Base-by-base conservation (phyloP, 331 rosid genomes). In the Spiraea crenata region DNA sequence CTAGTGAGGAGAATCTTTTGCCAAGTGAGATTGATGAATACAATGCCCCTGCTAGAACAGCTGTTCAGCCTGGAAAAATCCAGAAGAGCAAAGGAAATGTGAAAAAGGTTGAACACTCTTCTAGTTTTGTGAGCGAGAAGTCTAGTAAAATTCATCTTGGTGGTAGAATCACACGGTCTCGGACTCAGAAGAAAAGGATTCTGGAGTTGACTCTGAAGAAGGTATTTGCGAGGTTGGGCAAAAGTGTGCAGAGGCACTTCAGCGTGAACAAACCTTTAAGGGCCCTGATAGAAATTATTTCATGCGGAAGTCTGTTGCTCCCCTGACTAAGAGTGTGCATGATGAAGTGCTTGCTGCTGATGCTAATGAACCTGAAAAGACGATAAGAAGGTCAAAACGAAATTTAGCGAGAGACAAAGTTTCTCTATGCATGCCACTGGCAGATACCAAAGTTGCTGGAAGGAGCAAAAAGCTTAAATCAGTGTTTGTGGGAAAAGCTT, bases 151-250 rank as follows among this genome's bases (percentile, higher is more conserved):
- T 7, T 37, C 61, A n/a, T 38, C 11, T 55, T 46, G 39, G 61
- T 55, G 39, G 81, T 45, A 77, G 72, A 73, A 57, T 47, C 42
- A 70, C 73, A 63, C 37, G 69, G 48, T 67, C 74, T 51, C 51
- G 60, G 46, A 25, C 44, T 55, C 65, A 49, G 57, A 44, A 8
- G 61, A 37, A n/a, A 63, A 44, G 15, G 46, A 46, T 77, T 65
- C 39, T 17, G 67, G 44, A 70, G 59, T 64, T 52, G 55, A 45
- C 11, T 38, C 57, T 35, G 58, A 38, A 31, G 8, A 6, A 35
- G 65, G 6, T 57, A 11, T 14, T 49, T 12, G 25, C 35, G 54
- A 39, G 51, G 60, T 50, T 49, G 45, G 42, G 64, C 54, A 58
- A 59, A 63, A 57, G 63, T 12, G 44, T 49, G 7, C 17, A 38